These are phyloP conservation scores for Kuraishia borneana DNA, from an alignment of 805 yeast genomes.

Conservation along the genomic window DNA sequence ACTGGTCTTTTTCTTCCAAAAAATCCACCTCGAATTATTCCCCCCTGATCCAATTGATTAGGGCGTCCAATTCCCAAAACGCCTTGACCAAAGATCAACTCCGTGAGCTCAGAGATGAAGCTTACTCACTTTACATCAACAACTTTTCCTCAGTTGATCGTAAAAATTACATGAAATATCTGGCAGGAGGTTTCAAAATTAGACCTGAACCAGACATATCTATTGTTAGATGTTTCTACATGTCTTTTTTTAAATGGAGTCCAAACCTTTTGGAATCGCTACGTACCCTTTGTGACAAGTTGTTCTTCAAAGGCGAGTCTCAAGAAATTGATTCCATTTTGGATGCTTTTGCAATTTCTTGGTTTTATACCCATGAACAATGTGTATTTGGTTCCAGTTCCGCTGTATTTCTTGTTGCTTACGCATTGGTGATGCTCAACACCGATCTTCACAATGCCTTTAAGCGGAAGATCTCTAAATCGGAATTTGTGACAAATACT, in stretches of 20 bases:
- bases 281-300: slow-evolving; percentile 45
- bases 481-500: slow-evolving; percentile 39
- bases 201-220: slow-evolving; percentile 19
- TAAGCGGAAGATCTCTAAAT: slow-evolving; percentile 24
- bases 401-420: slow-evolving; percentile 61
- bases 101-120: neutral
- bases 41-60: neutral
- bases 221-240: slow-evolving; percentile 28
- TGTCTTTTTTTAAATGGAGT: slow-evolving; percentile 34
- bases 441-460: slow-evolving; percentile 62
- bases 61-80: neutral
- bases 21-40: neutral
- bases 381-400: slow-evolving; percentile 34
- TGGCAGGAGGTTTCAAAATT: slow-evolving; percentile 12
- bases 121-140: neutral
- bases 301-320: slow-evolving; percentile 76
- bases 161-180: slow-evolving; percentile 13
- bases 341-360: slow-evolving; percentile 55
- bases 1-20: too few relatives aligned
- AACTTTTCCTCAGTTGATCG: slow-evolving; percentile 3
- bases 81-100: neutral
- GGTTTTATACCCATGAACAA: slow-evolving; percentile 41
- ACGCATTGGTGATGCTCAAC: slow-evolving; percentile 61
- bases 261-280: slow-evolving; percentile 45
- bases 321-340: slow-evolving; percentile 70